Conservation (phyloP, 2,329 filamentous ascomycete genomes). For the Pleoardoris graminearum region DNA sequence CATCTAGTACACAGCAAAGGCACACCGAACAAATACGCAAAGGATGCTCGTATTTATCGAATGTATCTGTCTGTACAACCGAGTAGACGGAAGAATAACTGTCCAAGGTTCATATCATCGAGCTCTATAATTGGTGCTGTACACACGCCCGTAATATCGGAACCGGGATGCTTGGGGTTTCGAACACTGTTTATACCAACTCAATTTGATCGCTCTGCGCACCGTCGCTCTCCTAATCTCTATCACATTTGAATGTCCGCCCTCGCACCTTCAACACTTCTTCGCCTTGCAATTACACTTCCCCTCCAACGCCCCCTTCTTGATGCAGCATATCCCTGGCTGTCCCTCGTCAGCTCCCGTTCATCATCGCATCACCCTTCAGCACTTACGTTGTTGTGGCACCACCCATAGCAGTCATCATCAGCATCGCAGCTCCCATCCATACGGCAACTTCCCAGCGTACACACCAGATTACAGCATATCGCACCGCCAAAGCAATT, state of each 20-base stretch:
- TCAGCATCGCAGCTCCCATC: conserved; percentile 11
- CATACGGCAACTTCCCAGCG: conserved; percentile 9
- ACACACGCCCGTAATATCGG: too few species aligned
- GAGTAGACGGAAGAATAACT: too few species aligned
- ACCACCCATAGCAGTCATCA: conserved; percentile 12
- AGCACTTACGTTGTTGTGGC: conserved; percentile 6
- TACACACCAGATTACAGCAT: background rate
- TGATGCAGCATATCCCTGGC: background rate
- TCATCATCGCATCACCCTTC: background rate
- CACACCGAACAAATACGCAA: too few species aligned
- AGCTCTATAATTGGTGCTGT: too few species aligned
- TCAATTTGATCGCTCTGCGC: background rate
- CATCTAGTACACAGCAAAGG: too few species aligned
- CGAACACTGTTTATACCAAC: too few species aligned
- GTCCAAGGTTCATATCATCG: too few species aligned
- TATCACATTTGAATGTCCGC: background rate
- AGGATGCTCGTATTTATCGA: too few species aligned
- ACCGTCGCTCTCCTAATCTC: background rate
- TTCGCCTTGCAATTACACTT: background rate
- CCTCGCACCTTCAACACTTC: background rate
- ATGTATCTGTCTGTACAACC: too few species aligned
- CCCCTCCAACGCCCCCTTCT: background rate
- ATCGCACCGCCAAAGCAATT: background rate
- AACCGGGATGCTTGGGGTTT: too few species aligned
- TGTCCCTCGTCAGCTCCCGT: background rate